Conservation (phyloP, 1,284 basidiomycete genomes). For the Ganoderma boninense region DNA sequence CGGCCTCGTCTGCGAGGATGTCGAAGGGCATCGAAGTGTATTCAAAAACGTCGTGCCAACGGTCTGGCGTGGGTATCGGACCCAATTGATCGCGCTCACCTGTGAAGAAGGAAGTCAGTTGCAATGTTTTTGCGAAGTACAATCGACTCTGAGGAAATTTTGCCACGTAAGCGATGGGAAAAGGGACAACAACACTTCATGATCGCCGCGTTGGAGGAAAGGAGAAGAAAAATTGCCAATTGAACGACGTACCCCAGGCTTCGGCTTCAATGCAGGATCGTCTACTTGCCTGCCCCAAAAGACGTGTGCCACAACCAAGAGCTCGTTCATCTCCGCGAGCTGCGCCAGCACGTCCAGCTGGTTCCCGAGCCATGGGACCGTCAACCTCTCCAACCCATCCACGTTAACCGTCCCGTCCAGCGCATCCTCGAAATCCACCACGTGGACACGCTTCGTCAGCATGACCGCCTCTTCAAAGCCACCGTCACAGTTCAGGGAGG, state of each 20-base stretch:
- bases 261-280: slow-evolving; percentile 53
- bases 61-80: slow-evolving; percentile 62
- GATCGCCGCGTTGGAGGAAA: too few species aligned
- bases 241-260: slow-evolving; percentile 46
- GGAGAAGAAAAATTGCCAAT: too few species aligned
- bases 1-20: slow-evolving; percentile 56
- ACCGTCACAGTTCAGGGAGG: slow-evolving; percentile 45
- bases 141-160: not conserved
- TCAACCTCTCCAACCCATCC: slow-evolving; percentile 57
- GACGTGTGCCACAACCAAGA: slow-evolving; percentile 56
- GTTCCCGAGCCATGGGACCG: slow-evolving; percentile 63
- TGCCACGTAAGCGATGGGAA: not conserved
- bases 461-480: slow-evolving; percentile 52
- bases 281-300: slow-evolving; percentile 67
- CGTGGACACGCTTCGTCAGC: slow-evolving; percentile 40
- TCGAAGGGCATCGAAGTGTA: slow-evolving; percentile 52
- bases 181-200: too few species aligned
- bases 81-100: slow-evolving; percentile 65
- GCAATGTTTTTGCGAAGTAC: not conserved
- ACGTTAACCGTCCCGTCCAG: slow-evolving; percentile 61
- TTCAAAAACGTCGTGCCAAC: slow-evolving; percentile 57
- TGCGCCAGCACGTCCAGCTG: slow-evolving; percentile 59
- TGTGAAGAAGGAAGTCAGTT: slow-evolving; percentile 27
- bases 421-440: slow-evolving; percentile 54
- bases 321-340: slow-evolving; percentile 55